phyloP scores from a whole-genome alignment of 768 basidiomycete genomes.

The Lactifluus echinatus region DNA sequence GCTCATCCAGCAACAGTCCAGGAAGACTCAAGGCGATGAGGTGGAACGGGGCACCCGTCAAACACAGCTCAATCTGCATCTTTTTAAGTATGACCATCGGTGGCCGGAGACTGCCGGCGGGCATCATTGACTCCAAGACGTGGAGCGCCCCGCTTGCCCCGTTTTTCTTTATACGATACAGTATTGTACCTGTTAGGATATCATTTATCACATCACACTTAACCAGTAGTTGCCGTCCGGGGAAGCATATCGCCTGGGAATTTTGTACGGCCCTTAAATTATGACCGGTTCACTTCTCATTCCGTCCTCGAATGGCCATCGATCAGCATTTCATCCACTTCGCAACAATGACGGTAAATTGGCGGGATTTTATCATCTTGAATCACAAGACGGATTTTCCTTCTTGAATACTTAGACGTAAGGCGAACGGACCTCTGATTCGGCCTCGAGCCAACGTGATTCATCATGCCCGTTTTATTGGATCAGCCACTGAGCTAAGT shows the following conservation, averaged over 20 bases:
- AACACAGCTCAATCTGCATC: not conserved
- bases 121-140: not conserved
- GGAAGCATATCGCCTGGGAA: not conserved
- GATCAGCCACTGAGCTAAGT: not conserved
- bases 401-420: not conserved
- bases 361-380: constrained; percentile 2
- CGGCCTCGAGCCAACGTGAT: not conserved
- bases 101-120: constrained; percentile 9
- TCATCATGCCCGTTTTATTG: not conserved
- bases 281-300: not conserved
- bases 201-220: not conserved
- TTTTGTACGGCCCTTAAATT: not conserved
- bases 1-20: constrained; percentile 37
- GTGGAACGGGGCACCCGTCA: not conserved
- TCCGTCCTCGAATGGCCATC: constrained; percentile 2
- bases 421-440: not conserved
- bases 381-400: not conserved
- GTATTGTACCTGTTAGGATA: not conserved
- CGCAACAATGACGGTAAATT: constrained; percentile 9
- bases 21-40: not conserved
- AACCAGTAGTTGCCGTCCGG: not conserved
- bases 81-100: not conserved
- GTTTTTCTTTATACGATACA: not conserved
- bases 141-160: not conserved
- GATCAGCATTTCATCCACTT: constrained; percentile 1